Evolutionary conservation across 2,329 filamentous ascomycete species (phyloP).

Genomic region (Ophiostoma piceae): DNA sequence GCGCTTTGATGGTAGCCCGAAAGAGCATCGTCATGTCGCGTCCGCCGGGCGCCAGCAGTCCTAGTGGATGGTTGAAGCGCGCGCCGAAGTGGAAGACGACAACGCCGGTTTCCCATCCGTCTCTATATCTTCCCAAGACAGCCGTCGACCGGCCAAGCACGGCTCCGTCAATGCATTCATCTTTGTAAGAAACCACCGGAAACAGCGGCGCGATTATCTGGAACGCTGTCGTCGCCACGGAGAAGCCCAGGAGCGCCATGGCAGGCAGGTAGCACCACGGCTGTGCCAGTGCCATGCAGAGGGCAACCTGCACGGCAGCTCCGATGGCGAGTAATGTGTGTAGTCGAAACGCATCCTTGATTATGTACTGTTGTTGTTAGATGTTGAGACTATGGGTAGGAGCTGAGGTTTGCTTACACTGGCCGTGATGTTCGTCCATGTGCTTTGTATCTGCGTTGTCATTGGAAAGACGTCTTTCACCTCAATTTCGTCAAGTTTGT

Average conservation of each 20-base stretch:
- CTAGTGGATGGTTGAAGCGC: conserved; percentile 46
- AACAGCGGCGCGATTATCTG: conserved; percentile 25
- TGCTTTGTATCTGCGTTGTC: neutral
- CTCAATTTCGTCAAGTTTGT: neutral
- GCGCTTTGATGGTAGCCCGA: conserved; percentile 36
- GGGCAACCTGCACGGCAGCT: conserved; percentile 34
- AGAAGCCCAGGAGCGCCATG: conserved; percentile 32
- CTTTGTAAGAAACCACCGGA: conserved; percentile 20
- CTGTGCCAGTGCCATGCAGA: conserved; percentile 35
- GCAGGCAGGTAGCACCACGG: conserved; percentile 37
- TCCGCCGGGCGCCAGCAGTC: conserved; percentile 43
- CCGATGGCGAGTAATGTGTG: conserved; percentile 35
- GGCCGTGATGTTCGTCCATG: conserved; percentile 12
- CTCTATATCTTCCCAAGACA: conserved; percentile 21
- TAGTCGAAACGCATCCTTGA: conserved; percentile 36
- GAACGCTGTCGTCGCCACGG: conserved; percentile 32
- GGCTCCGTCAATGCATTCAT: conserved; percentile 28
- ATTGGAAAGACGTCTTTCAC: neutral
- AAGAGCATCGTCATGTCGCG: conserved; percentile 39
- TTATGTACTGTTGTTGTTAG: conserved; percentile 25
- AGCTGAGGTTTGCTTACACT: neutral
- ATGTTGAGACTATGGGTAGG: neutral
- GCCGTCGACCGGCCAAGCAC: conserved; percentile 36
- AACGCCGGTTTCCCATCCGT: neutral
- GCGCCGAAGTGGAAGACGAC: conserved; percentile 43